phyloP scores from a whole-genome alignment of 1,284 basidiomycete genomes.

The Coniferiporia weirii region DNA sequence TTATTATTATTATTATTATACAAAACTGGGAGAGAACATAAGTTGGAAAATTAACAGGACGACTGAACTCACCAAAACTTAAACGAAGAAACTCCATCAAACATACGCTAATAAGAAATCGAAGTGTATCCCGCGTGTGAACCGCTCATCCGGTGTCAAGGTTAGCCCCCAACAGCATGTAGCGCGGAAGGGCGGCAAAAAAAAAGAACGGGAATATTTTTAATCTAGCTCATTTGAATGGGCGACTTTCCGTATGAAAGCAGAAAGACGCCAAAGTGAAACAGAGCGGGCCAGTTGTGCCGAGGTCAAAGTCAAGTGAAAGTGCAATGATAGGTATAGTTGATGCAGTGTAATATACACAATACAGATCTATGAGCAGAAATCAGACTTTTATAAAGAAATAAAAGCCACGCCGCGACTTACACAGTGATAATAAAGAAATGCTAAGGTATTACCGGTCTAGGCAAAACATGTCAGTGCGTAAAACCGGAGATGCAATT shows the following conservation, averaged over 20 bases:
- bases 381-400: neutral
- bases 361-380: conserved; percentile 6
- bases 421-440: conserved; percentile 1
- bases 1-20: too few species aligned
- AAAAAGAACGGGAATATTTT: conserved; percentile 34
- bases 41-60: neutral
- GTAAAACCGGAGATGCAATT: neutral
- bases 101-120: conserved; percentile 1
- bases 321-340: conserved; percentile 3
- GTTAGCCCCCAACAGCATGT: conserved; percentile 20
- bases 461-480: neutral
- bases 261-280: conserved; percentile 76
- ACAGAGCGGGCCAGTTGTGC: conserved; percentile 28
- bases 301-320: neutral
- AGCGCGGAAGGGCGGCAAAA: conserved; percentile 41
- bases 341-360: conserved; percentile 16
- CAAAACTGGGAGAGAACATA: neutral
- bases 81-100: conserved; percentile 11
- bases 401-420: neutral
- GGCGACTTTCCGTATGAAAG: conserved; percentile 57
- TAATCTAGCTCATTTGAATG: conserved; percentile 81
- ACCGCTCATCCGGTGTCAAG: conserved; percentile 39
- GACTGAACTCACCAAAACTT: conserved; percentile 3
- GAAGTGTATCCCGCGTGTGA: conserved; percentile 54
- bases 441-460: conserved; percentile 9